phyloP scores from a whole-genome alignment of 331 rosid species.

The Malus hybrid region DNA sequence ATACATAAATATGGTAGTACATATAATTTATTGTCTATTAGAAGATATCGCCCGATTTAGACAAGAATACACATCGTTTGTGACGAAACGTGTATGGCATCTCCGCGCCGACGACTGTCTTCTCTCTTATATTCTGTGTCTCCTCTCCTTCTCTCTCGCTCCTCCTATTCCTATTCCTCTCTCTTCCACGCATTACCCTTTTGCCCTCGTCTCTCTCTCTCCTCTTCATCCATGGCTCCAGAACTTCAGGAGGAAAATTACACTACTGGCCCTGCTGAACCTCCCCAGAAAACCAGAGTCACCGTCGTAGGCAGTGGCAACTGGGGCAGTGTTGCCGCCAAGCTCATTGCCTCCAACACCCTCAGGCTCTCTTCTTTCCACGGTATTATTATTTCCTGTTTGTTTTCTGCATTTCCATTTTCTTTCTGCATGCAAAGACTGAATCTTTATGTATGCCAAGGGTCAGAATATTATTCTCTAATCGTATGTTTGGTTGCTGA shows the following conservation, averaged over 20 bases:
- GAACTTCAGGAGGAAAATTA: slow-evolving; percentile 8
- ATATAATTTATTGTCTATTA: neutral
- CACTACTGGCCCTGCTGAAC: slow-evolving; percentile 14
- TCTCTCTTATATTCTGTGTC: slow-evolving; percentile 11
- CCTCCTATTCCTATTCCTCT: neutral
- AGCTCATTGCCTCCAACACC: slow-evolving; percentile 82
- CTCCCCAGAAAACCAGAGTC: slow-evolving; percentile 47
- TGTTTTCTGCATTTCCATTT: neutral
- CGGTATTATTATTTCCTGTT: slow-evolving; percentile 30
- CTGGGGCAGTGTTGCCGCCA: slow-evolving; percentile 90
- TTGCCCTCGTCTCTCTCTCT: neutral
- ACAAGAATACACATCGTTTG: slow-evolving; percentile 31
- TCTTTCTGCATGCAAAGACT: neutral
- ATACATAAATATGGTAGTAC: neutral
- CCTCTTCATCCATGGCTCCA: slow-evolving; percentile 54
- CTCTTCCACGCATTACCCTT: slow-evolving; percentile 3
- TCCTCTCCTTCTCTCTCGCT: slow-evolving; percentile 9
- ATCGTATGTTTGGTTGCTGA: neutral
- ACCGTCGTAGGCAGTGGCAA: slow-evolving; percentile 78
- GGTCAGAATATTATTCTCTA: neutral
- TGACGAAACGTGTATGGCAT: slow-evolving; percentile 54
- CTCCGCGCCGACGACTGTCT: slow-evolving; percentile 46
- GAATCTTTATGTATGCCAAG: neutral
- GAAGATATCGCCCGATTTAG: slow-evolving; percentile 48
- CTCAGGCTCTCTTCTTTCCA: slow-evolving; percentile 43